A percentile compares a stretch with the other conserved stretches of the same genome.
phyloP scores from a whole-genome alignment of 805 yeast species.

The Candida ulmi region DNA sequence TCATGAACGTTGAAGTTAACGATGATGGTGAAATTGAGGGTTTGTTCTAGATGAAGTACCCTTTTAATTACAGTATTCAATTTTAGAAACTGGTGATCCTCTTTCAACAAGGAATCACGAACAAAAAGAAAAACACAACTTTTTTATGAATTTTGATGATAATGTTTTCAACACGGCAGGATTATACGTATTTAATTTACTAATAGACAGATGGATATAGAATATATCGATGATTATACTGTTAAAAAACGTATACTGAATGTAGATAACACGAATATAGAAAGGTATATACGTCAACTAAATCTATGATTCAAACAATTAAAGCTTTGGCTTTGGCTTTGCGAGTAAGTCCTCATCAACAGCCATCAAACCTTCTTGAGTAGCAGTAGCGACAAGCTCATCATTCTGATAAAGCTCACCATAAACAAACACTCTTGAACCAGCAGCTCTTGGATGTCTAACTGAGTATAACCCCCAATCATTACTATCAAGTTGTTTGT shows the following conservation, averaged over 20 bases:
- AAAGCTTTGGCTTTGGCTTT: background rate
- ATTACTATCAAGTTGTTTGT: conserved; percentile 40
- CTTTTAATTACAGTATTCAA: background rate
- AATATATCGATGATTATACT: too few relatives aligned
- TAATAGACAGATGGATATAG: too few relatives aligned
- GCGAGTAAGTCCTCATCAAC: conserved; percentile 12
- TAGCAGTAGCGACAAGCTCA: conserved; percentile 49
- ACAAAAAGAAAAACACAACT: background rate
- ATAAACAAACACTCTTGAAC: conserved; percentile 48
- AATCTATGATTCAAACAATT: background rate
- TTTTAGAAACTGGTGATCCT: background rate
- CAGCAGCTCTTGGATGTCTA: conserved; percentile 41
- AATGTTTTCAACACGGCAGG: conserved; percentile 1
- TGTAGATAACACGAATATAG: too few relatives aligned
- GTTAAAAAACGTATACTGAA: too few relatives aligned
- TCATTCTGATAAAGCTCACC: conserved; percentile 49
- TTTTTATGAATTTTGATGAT: background rate
- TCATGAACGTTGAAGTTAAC: conserved; percentile 93
- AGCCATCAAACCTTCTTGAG: conserved; percentile 58
- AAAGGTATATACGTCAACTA: background rate
- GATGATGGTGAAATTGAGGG: conserved; percentile 92
- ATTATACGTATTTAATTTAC: too few relatives aligned
- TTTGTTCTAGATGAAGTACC: conserved; percentile 45
- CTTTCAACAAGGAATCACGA: conserved; percentile 1
- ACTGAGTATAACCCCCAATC: conserved; percentile 50